Conservation (phyloP, 495 filamentous ascomycete species). For the Tuber calosporum region DNA sequence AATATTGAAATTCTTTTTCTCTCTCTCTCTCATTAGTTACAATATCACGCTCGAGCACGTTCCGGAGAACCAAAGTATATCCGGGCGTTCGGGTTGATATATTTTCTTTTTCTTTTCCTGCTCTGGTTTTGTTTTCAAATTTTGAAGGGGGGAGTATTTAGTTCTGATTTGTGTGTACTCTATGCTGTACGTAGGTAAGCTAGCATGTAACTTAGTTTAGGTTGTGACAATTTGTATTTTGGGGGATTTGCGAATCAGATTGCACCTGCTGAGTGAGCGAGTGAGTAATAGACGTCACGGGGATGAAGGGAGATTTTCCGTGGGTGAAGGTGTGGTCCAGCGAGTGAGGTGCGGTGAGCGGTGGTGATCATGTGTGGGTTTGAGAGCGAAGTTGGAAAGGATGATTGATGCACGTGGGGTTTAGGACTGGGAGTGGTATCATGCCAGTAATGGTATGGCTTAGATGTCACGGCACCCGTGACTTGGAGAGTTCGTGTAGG, state of each 20-base stretch:
- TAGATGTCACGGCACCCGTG: no score
- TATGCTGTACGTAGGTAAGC: background rate
- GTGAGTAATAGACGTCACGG: background rate
- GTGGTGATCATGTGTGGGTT: background rate
- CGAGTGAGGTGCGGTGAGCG: background rate
- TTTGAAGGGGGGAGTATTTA: background rate
- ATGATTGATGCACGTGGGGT: background rate
- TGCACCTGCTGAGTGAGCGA: background rate
- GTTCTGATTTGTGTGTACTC: background rate
- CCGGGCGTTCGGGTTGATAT: background rate
- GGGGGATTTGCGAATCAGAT: background rate
- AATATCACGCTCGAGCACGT: background rate
- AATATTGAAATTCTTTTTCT: background rate
- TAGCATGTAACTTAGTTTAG: background rate
- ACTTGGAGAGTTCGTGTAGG: no score
- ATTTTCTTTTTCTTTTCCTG: background rate
- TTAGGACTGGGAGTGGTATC: no score
- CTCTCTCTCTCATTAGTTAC: background rate
- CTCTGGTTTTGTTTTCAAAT: background rate
- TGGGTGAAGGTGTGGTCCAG: background rate
- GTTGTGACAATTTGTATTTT: background rate
- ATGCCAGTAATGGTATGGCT: no score
- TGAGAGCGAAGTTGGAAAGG: background rate
- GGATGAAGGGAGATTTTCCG: background rate
- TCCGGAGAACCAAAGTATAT: background rate